A percentile compares a stretch with the other conserved stretches of the same genome.
phyloP scores from a whole-genome alignment of 176 grass and related monocot species.

The Oryza australiensis region DNA sequence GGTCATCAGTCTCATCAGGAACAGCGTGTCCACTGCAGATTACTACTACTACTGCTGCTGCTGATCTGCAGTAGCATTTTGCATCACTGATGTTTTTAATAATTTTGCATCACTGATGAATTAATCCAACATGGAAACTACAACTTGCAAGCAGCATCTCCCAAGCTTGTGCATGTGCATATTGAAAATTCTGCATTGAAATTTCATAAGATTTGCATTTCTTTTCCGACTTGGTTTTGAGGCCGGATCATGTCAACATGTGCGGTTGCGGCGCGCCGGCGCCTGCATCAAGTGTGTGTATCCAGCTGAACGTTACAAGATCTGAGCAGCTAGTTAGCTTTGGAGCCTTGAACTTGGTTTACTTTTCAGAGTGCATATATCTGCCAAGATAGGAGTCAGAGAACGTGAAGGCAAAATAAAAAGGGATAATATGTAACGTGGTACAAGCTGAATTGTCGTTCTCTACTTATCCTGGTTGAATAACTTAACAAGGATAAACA shows the following conservation, averaged over 20 bases:
- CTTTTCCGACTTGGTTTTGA: slow-evolving; percentile 15
- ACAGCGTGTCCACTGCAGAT: background rate
- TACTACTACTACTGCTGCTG: background rate
- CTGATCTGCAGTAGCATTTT: background rate
- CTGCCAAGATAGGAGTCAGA: background rate
- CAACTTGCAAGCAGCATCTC: background rate
- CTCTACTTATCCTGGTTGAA: background rate
- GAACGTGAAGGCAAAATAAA: background rate
- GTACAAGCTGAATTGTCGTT: background rate
- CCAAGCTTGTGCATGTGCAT: background rate
- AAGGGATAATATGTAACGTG: background rate
- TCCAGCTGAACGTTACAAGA: background rate
- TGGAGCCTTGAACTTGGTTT: background rate
- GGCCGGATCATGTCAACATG: slow-evolving; percentile 5
- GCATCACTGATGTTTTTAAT: background rate
- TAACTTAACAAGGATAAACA: background rate
- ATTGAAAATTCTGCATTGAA: background rate
- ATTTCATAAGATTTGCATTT: slow-evolving; percentile 4
- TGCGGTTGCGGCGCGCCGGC: background rate
- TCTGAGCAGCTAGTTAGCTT: background rate
- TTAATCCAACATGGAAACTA: slow-evolving; percentile 11
- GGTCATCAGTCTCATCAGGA: background rate
- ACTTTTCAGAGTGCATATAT: background rate
- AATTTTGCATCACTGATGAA: background rate
- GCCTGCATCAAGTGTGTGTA: background rate